Evolutionary conservation across 2,329 filamentous ascomycete species (phyloP).

Genomic region (Amylocarpus encephaloides): DNA sequence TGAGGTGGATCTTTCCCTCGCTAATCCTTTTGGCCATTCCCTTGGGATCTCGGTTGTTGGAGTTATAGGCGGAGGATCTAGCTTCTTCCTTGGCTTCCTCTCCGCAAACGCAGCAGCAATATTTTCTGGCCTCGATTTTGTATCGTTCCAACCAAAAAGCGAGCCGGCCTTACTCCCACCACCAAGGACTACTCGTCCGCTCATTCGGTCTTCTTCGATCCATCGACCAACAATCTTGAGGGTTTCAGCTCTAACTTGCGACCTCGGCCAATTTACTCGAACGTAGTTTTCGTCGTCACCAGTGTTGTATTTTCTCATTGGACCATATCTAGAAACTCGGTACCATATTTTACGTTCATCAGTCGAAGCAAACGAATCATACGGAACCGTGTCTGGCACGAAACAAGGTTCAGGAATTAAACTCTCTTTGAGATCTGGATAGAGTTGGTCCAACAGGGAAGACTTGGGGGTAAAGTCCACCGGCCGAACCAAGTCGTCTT

Average conservation of each 20-base stretch:
- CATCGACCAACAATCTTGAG: slow-evolving; percentile 55
- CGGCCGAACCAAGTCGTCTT: slow-evolving; percentile 8
- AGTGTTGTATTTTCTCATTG: slow-evolving; percentile 48
- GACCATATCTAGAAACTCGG: slow-evolving; percentile 54
- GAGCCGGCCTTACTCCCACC: slow-evolving; percentile 41
- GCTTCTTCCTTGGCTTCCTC: slow-evolving; percentile 16
- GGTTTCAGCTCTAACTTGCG: slow-evolving; percentile 46
- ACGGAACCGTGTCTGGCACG: slow-evolving; percentile 24
- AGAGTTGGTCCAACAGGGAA: slow-evolving; percentile 26
- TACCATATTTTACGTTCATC: slow-evolving; percentile 61
- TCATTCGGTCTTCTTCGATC: slow-evolving; percentile 59
- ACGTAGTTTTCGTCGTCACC: slow-evolving; percentile 56
- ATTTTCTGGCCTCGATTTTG: slow-evolving; percentile 43
- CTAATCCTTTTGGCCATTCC: slow-evolving; percentile 25
- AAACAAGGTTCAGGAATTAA: slow-evolving; percentile 22
- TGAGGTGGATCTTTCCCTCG: slow-evolving; percentile 15
- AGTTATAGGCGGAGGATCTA: slow-evolving; percentile 7
- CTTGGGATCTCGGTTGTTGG: slow-evolving; percentile 18
- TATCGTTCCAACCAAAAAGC: slow-evolving; percentile 56
- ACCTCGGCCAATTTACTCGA: slow-evolving; percentile 51
- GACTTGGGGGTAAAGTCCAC: slow-evolving; percentile 24
- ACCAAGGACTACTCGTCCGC: slow-evolving; percentile 43
- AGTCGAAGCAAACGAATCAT: slow-evolving; percentile 47
- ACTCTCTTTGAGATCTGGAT: slow-evolving; percentile 16
- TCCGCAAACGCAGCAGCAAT: slow-evolving; percentile 32